These are phyloP conservation scores for Talaromyces rugulosus DNA, from an alignment of 2,329 filamentous ascomycete genomes.

Conservation along the genomic window DNA sequence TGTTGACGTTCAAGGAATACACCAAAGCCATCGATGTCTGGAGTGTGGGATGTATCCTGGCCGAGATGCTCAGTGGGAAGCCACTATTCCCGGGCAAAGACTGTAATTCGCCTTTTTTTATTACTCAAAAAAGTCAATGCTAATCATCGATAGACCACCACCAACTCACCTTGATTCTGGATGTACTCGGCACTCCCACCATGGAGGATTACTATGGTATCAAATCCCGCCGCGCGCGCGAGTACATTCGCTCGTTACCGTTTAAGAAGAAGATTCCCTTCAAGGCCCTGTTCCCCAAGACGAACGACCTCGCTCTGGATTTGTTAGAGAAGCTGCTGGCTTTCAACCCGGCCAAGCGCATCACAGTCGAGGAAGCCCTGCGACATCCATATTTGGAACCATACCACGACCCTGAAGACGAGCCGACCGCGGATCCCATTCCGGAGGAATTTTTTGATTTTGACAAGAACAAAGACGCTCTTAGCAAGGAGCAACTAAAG, in stretches of 20 bases:
- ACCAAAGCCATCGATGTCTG: conserved; percentile 99
- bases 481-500: conserved; percentile 98
- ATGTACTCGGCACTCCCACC: conserved; percentile 94
- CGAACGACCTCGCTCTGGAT: conserved; percentile 93
- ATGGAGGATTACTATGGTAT: conserved; percentile 99
- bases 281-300: conserved; percentile 96
- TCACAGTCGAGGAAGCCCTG: conserved; percentile 93
- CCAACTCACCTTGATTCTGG: conserved; percentile 92
- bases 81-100: conserved; percentile 97
- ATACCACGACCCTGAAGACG: conserved; percentile 97
- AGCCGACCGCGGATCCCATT: conserved; percentile 93
- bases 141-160: conserved; percentile 69
- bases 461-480: conserved; percentile 98
- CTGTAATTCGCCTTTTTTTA: conserved; percentile 57
- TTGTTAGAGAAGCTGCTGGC: conserved; percentile 91
- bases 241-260: conserved; percentile 95
- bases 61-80: conserved; percentile 98
- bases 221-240: conserved; percentile 92
- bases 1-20: conserved; percentile 99
- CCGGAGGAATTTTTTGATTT: conserved; percentile 99
- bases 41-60: conserved; percentile 97
- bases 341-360: conserved; percentile 98
- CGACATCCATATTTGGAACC: conserved; percentile 98
- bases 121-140: background rate
- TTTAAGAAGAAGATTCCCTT: conserved; percentile 99